Percentiles rank a stretch among this genome's conserved stretches.
These are phyloP conservation scores for Termitomyces sp. DNA, from an alignment of 768 basidiomycete species.

Conservation along the genomic window DNA sequence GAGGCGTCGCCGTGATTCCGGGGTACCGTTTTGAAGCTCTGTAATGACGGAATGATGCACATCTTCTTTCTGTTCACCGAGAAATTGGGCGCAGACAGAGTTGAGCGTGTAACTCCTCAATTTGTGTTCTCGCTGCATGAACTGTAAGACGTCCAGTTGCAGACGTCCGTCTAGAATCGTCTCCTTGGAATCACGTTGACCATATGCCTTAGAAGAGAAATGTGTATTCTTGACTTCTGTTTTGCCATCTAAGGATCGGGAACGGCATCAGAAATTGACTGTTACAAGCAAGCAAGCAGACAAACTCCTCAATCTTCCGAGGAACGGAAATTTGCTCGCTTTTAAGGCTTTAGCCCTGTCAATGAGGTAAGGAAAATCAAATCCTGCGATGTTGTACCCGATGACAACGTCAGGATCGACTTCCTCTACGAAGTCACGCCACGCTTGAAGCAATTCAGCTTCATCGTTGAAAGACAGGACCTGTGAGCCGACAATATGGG, in stretches of 20 bases:
- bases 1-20: constrained; percentile 87
- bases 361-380: constrained; percentile 95
- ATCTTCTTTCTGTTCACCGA: constrained; percentile 99
- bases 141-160: constrained; percentile 93
- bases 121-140: constrained; percentile 99
- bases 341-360: constrained; percentile 88
- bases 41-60: constrained; percentile 99
- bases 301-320: constrained; percentile 76
- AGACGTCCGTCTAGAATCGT: constrained; percentile 87
- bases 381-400: constrained; percentile 91
- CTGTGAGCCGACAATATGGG: constrained; percentile 97
- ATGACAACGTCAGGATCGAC: constrained; percentile 96
- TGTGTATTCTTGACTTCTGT: constrained; percentile 90
- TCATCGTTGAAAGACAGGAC: constrained; percentile 84
- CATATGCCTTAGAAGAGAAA: constrained; percentile 97
- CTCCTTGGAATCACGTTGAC: constrained; percentile 94
- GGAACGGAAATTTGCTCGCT: constrained; percentile 59
- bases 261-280: not conserved
- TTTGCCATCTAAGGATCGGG: constrained; percentile 50
- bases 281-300: constrained; percentile 1
- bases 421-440: constrained; percentile 85
- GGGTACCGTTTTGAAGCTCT: constrained; percentile 93
- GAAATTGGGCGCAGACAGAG: constrained; percentile 95
- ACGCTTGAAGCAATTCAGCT: constrained; percentile 66
- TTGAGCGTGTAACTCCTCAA: constrained; percentile 96